Percentiles rank a stretch among this genome's conserved stretches.
Evolutionary conservation across 768 basidiomycete species (phyloP).

Genomic region (Hebeloma cylindrosporum): DNA sequence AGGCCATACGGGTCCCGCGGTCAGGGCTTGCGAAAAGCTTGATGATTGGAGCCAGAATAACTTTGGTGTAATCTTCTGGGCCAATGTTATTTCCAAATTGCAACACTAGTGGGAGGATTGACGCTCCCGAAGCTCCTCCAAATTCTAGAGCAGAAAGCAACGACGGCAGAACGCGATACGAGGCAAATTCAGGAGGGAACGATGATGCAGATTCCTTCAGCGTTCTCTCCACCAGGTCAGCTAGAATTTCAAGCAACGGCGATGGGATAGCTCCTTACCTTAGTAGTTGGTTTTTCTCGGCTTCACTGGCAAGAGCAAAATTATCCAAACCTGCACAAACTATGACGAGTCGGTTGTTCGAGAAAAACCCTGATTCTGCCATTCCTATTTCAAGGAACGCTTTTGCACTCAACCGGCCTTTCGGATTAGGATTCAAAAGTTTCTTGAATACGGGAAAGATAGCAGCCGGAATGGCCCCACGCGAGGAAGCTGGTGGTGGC

Average conservation of each 20-base stretch:
- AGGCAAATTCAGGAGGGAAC: constrained; percentile 84
- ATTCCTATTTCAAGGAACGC: constrained; percentile 81
- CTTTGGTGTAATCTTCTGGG: constrained; percentile 64
- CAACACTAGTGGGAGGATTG: constrained; percentile 82
- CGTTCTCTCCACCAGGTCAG: constrained; percentile 43
- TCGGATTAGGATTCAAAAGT: constrained; percentile 87
- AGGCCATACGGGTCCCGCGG: constrained; percentile 89
- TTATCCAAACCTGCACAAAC: constrained; percentile 84
- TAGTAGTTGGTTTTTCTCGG: constrained; percentile 73
- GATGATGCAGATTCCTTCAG: constrained; percentile 78
- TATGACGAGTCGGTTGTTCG: constrained; percentile 76
- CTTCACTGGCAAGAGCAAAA: constrained; percentile 78
- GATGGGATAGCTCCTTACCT: constrained; percentile 41
- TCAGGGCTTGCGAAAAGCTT: constrained; percentile 89
- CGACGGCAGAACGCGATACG: constrained; percentile 85
- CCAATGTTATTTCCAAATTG: constrained; percentile 73
- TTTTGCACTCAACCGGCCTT: constrained; percentile 72
- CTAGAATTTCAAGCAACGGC: neutral
- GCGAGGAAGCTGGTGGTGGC: constrained; percentile 73
- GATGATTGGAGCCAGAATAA: constrained; percentile 76
- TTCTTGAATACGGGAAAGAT: constrained; percentile 84
- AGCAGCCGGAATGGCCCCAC: constrained; percentile 71
- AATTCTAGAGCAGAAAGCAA: constrained; percentile 76
- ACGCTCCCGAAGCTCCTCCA: constrained; percentile 72
- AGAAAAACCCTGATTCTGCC: constrained; percentile 82